Percentiles rank a stretch among this genome's conserved stretches.
Evolutionary conservation across 371 early-diverging fungal genomes (phyloP).

Genomic region (Basidiobolus meristosporus): DNA sequence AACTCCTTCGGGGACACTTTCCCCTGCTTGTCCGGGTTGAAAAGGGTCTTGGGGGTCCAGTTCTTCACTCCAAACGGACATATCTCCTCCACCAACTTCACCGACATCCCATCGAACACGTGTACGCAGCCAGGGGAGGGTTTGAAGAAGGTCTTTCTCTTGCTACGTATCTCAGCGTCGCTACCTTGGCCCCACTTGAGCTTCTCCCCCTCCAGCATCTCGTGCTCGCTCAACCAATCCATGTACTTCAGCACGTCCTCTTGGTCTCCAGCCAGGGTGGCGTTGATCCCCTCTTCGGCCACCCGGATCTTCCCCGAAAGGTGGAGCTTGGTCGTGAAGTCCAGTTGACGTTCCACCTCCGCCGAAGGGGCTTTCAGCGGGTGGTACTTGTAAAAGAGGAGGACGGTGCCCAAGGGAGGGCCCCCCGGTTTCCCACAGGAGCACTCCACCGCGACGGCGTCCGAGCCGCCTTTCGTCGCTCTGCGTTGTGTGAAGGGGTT

Average conservation of each 20-base stretch:
- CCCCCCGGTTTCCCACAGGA: too few relatives aligned
- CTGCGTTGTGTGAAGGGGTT: too few relatives aligned
- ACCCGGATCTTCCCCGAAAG: slow-evolving; percentile 45
- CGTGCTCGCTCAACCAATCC: slow-evolving; percentile 14
- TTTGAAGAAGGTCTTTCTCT: slow-evolving; percentile 31
- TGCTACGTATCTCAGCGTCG: neutral
- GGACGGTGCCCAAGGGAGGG: slow-evolving; percentile 28
- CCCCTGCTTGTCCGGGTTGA: slow-evolving; percentile 7
- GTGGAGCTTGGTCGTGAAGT: slow-evolving; percentile 8
- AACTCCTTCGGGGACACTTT: slow-evolving; percentile 22
- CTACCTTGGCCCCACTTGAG: slow-evolving; percentile 1
- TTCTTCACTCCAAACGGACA: slow-evolving; percentile 32
- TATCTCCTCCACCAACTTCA: slow-evolving; percentile 45
- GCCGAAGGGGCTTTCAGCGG: slow-evolving; percentile 14
- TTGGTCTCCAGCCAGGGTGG: slow-evolving; percentile 31
- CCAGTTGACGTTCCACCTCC: slow-evolving; percentile 19
- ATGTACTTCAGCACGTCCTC: slow-evolving; percentile 20
- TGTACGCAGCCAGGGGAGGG: slow-evolving; percentile 43
- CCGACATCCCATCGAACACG: slow-evolving; percentile 31
- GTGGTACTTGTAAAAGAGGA: slow-evolving; percentile 36
- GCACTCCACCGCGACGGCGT: too few relatives aligned
- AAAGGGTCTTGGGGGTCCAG: slow-evolving; percentile 8
- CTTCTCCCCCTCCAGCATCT: slow-evolving; percentile 2
- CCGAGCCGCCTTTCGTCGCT: too few relatives aligned
- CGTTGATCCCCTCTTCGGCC: slow-evolving; percentile 40